A percentile compares a stretch with the other conserved stretches of the same genome.
Conservation (phyloP, 2,329 filamentous ascomycete species). For the Penicillium rolfsii region DNA sequence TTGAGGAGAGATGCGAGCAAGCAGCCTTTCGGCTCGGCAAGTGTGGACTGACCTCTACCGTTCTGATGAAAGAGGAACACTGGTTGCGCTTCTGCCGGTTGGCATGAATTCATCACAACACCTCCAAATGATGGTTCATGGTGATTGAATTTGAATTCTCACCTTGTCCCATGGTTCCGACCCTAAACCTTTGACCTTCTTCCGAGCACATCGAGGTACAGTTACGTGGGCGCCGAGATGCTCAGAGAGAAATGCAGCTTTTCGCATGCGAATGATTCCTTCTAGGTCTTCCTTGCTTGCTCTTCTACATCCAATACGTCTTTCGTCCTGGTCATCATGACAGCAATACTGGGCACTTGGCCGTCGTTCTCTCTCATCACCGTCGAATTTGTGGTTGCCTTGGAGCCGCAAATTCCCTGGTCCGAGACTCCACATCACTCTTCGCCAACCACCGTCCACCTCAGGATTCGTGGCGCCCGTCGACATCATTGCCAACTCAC, state of each 20-base stretch:
- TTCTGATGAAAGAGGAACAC: no score
- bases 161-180: neutral
- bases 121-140: neutral
- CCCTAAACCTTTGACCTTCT: neutral
- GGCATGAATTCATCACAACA: neutral
- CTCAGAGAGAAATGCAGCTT: neutral
- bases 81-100: neutral
- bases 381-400: constrained; percentile 24
- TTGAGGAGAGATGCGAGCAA: neutral
- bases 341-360: neutral
- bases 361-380: neutral
- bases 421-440: constrained; percentile 4
- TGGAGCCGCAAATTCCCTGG: constrained; percentile 21
- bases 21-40: neutral
- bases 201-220: neutral
- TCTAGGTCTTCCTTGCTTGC: neutral
- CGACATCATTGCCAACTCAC: constrained; percentile 26
- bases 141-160: constrained; percentile 2
- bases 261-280: neutral
- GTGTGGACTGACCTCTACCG: neutral
- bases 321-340: neutral
- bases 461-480: constrained; percentile 11
- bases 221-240: neutral
- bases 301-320: neutral
- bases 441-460: constrained; percentile 10